Percentiles rank a stretch among this genome's conserved stretches.
Conservation (phyloP, 2,329 filamentous ascomycete genomes). For the Alternaria gaisen region DNA sequence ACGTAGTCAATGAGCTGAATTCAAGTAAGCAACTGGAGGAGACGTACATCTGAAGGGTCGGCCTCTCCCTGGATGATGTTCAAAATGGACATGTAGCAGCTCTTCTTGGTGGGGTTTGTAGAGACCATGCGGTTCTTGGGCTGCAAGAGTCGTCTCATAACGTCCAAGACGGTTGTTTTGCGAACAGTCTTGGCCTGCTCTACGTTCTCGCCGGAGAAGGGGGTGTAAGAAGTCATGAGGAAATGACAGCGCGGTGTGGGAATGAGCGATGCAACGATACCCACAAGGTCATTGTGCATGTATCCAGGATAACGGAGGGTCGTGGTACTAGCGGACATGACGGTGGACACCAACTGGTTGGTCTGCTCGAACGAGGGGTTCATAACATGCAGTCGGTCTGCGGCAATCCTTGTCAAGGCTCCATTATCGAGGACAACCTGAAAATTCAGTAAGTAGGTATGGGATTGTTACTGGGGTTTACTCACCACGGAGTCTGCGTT, state of each 20-base stretch:
- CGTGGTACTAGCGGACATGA: conserved; percentile 98
- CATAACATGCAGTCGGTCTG: conserved; percentile 92
- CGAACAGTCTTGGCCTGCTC: conserved; percentile 97
- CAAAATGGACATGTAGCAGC: conserved; percentile 98
- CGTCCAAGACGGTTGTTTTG: conserved; percentile 96
- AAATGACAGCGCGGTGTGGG: conserved; percentile 97
- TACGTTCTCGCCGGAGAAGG: conserved; percentile 94
- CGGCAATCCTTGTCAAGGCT: conserved; percentile 90
- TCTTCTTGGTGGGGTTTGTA: conserved; percentile 92
- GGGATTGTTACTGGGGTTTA: conserved; percentile 6
- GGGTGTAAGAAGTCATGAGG: conserved; percentile 97
- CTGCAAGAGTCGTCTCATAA: conserved; percentile 94
- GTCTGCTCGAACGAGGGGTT: conserved; percentile 97
- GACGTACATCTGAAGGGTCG: conserved; percentile 84
- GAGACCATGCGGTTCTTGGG: conserved; percentile 99
- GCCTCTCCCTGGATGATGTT: conserved; percentile 99
- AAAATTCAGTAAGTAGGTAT: conserved; percentile 28
- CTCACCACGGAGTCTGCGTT: conserved; percentile 92
- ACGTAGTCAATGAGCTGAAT: conserved; percentile 15
- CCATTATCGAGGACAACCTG: conserved; percentile 92
- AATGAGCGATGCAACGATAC: conserved; percentile 94
- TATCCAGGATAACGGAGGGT: conserved; percentile 97
- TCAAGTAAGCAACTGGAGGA: not conserved
- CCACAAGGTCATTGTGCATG: conserved; percentile 99
- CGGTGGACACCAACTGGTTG: conserved; percentile 92